Evolutionary conservation across 768 basidiomycete species (phyloP).

Genomic region (Cyclocybe aegerita): DNA sequence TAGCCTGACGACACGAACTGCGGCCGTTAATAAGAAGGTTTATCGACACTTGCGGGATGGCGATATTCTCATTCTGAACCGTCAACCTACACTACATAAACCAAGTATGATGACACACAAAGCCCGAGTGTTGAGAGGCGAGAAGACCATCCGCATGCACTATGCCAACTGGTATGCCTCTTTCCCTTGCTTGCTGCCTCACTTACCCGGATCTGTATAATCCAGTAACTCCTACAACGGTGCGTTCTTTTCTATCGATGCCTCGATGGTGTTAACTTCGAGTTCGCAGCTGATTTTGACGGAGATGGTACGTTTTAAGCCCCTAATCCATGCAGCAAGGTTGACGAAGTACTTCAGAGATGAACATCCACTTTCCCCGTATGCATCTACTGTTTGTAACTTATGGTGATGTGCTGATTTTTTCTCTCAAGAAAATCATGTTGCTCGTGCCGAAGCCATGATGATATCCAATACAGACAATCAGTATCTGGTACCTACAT

Average conservation of each 20-base stretch:
- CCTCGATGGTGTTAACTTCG: constrained; percentile 16
- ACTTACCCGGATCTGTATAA: constrained; percentile 14
- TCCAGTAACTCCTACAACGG: constrained; percentile 95
- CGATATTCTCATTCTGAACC: constrained; percentile 92
- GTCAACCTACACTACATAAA: constrained; percentile 98
- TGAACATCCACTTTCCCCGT: constrained; percentile 99
- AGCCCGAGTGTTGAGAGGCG: constrained; percentile 87
- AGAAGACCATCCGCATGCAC: constrained; percentile 99
- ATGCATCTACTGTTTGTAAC: constrained; percentile 29
- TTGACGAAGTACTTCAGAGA: constrained; percentile 54
- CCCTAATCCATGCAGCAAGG: not conserved
- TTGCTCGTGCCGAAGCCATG: constrained; percentile 92
- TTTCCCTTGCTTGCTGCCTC: not conserved
- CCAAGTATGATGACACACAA: constrained; percentile 99
- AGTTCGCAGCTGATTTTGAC: constrained; percentile 26
- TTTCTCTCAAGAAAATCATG: constrained; percentile 73
- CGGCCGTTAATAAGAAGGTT: constrained; percentile 93
- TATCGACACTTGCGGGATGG: constrained; percentile 94
- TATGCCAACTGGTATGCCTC: constrained; percentile 92
- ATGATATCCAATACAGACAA: constrained; percentile 97
- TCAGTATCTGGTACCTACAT: constrained; percentile 98
- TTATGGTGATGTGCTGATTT: constrained; percentile 5
- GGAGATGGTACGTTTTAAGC: constrained; percentile 28
- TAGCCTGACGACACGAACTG: constrained; percentile 74
- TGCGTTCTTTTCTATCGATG: constrained; percentile 30